Evolutionary conservation across 2,329 filamentous ascomycete species (phyloP).

Genomic region (Esteya vermicola): DNA sequence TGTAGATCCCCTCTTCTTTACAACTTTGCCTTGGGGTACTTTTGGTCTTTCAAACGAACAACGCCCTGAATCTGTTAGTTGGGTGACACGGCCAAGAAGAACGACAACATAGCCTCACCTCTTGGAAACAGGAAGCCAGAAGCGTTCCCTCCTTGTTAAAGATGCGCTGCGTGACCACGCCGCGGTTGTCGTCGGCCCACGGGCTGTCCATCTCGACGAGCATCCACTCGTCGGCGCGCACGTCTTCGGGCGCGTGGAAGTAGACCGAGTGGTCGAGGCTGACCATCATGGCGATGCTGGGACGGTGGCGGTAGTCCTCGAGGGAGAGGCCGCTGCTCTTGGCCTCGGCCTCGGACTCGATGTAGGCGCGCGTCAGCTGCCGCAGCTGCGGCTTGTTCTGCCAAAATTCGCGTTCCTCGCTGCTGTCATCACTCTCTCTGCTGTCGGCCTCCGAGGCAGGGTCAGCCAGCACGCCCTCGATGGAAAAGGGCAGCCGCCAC

Average conservation of each 20-base stretch:
- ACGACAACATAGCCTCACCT: slow-evolving; percentile 32
- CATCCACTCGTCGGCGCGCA: slow-evolving; percentile 61
- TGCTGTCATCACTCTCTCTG: slow-evolving; percentile 17
- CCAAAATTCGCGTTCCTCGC: slow-evolving; percentile 11
- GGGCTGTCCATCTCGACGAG: slow-evolving; percentile 67
- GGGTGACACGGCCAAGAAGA: neutral
- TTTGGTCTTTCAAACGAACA: neutral
- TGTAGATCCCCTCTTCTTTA: too few relatives aligned
- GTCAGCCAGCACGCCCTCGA: slow-evolving; percentile 36
- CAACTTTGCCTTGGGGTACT: too few relatives aligned
- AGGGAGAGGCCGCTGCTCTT: slow-evolving; percentile 26
- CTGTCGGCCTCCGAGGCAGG: slow-evolving; percentile 19
- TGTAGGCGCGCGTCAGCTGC: slow-evolving; percentile 19
- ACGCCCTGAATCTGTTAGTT: slow-evolving; percentile 1
- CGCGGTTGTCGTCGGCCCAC: slow-evolving; percentile 66
- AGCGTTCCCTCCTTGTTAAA: slow-evolving; percentile 57
- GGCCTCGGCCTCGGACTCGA: slow-evolving; percentile 26
- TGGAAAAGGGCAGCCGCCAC: slow-evolving; percentile 47
- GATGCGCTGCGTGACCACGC: slow-evolving; percentile 62
- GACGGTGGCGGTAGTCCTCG: slow-evolving; percentile 30
- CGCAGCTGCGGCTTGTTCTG: slow-evolving; percentile 32
- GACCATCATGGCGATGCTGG: slow-evolving; percentile 71
- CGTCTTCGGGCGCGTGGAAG: slow-evolving; percentile 45
- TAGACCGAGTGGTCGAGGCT: slow-evolving; percentile 64
- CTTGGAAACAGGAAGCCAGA: slow-evolving; percentile 68